phyloP scores from a whole-genome alignment of 257 asterid genomes.

The Nicotiana tabacum region DNA sequence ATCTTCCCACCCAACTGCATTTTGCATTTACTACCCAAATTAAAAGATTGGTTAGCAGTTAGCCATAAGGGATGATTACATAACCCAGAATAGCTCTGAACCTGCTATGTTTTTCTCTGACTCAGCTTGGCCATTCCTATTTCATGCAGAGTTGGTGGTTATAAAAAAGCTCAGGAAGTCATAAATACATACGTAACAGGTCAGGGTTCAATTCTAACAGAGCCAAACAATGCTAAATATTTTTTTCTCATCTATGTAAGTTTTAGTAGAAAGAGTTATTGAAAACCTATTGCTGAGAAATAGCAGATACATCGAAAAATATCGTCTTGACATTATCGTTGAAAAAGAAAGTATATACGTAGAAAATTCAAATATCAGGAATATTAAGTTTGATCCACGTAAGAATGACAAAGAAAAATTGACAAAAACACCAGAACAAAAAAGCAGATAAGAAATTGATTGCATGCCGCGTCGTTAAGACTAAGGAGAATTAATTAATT shows the following conservation, averaged over 20 bases:
- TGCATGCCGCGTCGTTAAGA: neutral
- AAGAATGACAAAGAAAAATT: neutral
- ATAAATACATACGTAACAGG: neutral
- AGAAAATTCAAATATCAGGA: neutral
- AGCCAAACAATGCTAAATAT: neutral
- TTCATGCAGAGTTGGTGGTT: neutral
- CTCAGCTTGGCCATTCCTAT: neutral
- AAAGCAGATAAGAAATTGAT: slow-evolving; percentile 7
- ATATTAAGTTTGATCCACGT: neutral
- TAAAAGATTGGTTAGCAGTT: slow-evolving; percentile 20
- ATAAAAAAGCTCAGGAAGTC: neutral
- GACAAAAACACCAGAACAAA: neutral
- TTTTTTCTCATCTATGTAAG: too few relatives aligned
- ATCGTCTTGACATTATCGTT: neutral
- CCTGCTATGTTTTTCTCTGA: neutral
- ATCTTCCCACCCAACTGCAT: slow-evolving; percentile 15
- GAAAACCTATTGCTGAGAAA: too few relatives aligned
- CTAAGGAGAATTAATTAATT: neutral
- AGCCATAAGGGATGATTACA: slow-evolving; percentile 6
- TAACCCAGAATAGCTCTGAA: neutral
- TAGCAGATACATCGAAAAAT: too few relatives aligned
- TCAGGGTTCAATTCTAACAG: neutral
- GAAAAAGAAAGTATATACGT: neutral
- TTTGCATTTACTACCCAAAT: slow-evolving; percentile 19
- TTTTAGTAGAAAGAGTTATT: too few relatives aligned